A percentile compares a stretch with the other conserved stretches of the same genome.
Evolutionary conservation across 1,284 basidiomycete species (phyloP).

Genomic region (Microbotryomycetes sp.): DNA sequence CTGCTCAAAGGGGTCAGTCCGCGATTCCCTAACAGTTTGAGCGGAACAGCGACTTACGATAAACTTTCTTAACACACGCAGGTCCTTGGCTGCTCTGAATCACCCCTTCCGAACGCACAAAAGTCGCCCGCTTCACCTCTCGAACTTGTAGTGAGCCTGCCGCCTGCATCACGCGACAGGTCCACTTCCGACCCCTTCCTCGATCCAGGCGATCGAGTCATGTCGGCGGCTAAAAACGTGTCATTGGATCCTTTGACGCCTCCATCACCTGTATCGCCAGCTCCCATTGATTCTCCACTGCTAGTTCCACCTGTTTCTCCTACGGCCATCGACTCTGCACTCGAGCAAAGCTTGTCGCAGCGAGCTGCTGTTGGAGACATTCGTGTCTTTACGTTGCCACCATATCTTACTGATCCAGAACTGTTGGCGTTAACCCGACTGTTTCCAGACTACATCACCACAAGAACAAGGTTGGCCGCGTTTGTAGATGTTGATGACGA

Average conservation of each 20-base stretch:
- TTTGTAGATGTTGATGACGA: not conserved
- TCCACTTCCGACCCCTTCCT: conserved; percentile 13
- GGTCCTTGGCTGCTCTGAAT: conserved; percentile 27
- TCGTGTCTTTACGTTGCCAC: conserved; percentile 28
- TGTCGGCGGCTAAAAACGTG: not conserved
- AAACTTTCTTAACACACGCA: not conserved
- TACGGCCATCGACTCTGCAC: too few relatives aligned
- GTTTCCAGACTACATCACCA: conserved; percentile 31
- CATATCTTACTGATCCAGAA: conserved; percentile 33
- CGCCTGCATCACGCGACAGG: too few relatives aligned
- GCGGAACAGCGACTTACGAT: not conserved
- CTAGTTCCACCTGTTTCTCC: not conserved
- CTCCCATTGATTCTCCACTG: not conserved
- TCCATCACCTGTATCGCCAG: not conserved
- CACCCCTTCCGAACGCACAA: not conserved
- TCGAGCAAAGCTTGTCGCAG: too few relatives aligned
- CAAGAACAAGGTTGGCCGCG: not conserved
- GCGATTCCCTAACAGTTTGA: too few relatives aligned
- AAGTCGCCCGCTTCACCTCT: conserved; percentile 20
- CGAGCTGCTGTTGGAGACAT: too few relatives aligned
- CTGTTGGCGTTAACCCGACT: conserved; percentile 13
- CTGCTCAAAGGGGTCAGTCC: conserved; percentile 29
- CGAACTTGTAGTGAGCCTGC: too few relatives aligned
- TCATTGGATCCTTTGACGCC: not conserved
- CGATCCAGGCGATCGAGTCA: conserved; percentile 5